Conservation (phyloP, 805 yeast genomes). For the Monosporozyma solicola region DNA sequence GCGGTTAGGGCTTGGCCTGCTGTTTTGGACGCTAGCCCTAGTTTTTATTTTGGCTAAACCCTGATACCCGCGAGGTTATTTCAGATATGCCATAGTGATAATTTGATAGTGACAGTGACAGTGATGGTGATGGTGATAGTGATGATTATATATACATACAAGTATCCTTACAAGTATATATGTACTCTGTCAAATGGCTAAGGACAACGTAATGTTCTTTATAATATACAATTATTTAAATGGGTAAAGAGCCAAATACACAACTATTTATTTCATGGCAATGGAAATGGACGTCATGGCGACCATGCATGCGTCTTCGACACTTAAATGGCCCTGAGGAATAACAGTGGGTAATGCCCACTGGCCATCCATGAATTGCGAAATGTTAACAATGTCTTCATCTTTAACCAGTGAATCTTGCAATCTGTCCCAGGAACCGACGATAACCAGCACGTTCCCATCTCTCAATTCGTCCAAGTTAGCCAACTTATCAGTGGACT, state of each 20-base stretch:
- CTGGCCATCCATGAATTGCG: constrained; percentile 63
- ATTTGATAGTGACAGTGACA: too few species aligned
- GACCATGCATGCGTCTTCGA: constrained; percentile 45
- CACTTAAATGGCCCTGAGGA: constrained; percentile 32
- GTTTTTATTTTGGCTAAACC: background rate
- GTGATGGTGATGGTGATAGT: too few species aligned
- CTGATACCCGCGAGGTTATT: background rate
- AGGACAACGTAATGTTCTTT: background rate
- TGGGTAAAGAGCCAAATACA: background rate
- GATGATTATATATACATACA: too few species aligned
- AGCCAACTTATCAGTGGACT: constrained; percentile 13
- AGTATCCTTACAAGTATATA: too few species aligned
- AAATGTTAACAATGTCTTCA: constrained; percentile 44
- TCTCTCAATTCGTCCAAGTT: constrained; percentile 23
- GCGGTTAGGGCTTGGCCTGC: background rate
- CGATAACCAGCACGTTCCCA: constrained; percentile 42
- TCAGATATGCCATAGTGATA: too few species aligned
- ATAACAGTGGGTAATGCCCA: constrained; percentile 45
- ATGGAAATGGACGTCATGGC: background rate
- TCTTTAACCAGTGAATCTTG: constrained; percentile 40
- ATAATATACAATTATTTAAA: background rate
- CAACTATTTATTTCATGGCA: background rate
- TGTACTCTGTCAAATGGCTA: too few species aligned
- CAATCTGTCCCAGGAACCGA: constrained; percentile 56
- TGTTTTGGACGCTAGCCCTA: background rate